Evolutionary conservation across 2,329 filamentous ascomycete genomes (phyloP), one percentile per base, ranked within the genome.

Genomic region (Trichophyton mentagrophytes): DNA sequence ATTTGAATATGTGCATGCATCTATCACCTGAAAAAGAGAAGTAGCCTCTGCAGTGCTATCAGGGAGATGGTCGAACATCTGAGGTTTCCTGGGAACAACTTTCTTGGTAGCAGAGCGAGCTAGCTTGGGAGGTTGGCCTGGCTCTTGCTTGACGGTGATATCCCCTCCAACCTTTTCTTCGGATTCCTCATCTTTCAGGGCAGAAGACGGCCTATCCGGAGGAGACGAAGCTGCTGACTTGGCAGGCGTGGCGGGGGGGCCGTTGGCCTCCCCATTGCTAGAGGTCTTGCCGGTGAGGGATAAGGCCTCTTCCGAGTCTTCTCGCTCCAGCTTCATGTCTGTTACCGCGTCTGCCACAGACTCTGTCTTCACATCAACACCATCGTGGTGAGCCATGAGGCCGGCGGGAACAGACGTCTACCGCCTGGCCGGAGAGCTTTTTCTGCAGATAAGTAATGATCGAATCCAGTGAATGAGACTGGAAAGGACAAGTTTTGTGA

Each of bases 1-100:
- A 66, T 90, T 90, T 60, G 89, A 90, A 74, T 99, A 99, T 38
- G 88, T 86, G 73, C 92, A 97, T 67, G 89, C 84, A 59, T 85
- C 78, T 65, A 99, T 90, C 58, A 92, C 79, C 66, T 89, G 83
- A 68, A 99, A 99, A 13, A 84, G 83, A 27, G 80, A 77, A 66
- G 82, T 85, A 3, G 93, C 88, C 67, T 93, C 88, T 40, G 79
- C 75, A 2, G 90, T 95, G 66, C 84, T 85, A 73, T 96, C 87
- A 44, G 88, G 86, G 33, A 92, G 77, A 72, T 95, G 80, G 68
- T 80, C 74, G 72, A 88, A 96, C 9, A 96, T 77, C 60, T 78
- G 79, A 59, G 85, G 80, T 61, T 85, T 80, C 61, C 84, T 82
- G 64, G 80, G 75, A 62, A 82, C 74, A 57, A 85, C 73, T 72